Evolutionary conservation across 805 yeast species (phyloP).

Genomic region (Pichia paraexigua): DNA sequence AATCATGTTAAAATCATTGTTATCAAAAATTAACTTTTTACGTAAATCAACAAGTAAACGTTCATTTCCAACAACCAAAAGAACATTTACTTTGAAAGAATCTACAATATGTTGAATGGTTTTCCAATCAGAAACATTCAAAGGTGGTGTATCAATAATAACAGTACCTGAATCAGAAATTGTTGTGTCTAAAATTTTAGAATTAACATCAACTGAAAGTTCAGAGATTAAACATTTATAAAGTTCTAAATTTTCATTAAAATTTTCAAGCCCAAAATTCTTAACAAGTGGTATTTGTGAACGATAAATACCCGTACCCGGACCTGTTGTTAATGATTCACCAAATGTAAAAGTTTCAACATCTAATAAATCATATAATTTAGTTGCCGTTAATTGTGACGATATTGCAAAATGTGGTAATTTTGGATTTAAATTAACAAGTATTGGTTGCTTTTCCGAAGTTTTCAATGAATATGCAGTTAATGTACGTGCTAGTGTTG

Average conservation of each 20-base stretch:
- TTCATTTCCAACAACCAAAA: constrained; percentile 74
- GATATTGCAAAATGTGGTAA: constrained; percentile 51
- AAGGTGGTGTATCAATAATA: constrained; percentile 69
- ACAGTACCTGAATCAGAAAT: constrained; percentile 34
- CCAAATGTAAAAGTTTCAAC: constrained; percentile 68
- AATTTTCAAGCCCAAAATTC: constrained; percentile 62
- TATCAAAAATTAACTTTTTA: constrained; percentile 35
- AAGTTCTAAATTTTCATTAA: constrained; percentile 46
- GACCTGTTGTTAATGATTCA: constrained; percentile 67
- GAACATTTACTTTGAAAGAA: constrained; percentile 47
- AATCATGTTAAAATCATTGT: constrained; percentile 35
- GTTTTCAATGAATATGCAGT: constrained; percentile 69
- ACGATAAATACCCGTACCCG: constrained; percentile 68
- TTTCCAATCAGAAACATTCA: constrained; percentile 41
- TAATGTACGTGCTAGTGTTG: constrained; percentile 61
- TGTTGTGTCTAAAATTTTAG: constrained; percentile 4
- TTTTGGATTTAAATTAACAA: constrained; percentile 72
- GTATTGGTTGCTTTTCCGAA: constrained; percentile 44
- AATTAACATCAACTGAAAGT: constrained; percentile 7
- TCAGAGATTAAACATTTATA: constrained; percentile 36
- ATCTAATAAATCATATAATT: constrained; percentile 73
- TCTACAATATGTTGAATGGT: constrained; percentile 50
- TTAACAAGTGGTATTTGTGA: constrained; percentile 88
- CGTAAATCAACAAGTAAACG: constrained; percentile 55
- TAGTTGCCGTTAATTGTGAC: constrained; percentile 78